Evolutionary conservation across 2,329 filamentous ascomycete species (phyloP).

Genomic region (Hypoxylon rubiginosum): DNA sequence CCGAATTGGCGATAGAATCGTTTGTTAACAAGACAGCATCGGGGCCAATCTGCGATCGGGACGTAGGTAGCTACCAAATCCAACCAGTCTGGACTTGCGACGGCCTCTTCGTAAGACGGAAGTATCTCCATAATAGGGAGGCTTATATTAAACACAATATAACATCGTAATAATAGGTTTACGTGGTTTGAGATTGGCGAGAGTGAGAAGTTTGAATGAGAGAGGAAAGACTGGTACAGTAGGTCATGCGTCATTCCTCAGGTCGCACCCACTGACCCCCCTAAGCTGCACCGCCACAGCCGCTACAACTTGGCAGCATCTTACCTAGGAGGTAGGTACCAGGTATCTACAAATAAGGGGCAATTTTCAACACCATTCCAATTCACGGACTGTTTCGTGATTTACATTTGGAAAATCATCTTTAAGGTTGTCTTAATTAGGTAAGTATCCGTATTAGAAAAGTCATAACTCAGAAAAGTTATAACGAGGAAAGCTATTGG

Average conservation of each 20-base stretch:
- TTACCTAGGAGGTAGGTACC: neutral
- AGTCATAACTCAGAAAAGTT: too few species aligned
- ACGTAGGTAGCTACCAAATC: conserved; percentile 62
- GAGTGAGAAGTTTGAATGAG: neutral
- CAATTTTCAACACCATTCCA: neutral
- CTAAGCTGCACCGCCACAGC: conserved; percentile 34
- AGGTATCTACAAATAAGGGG: neutral
- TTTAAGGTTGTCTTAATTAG: too few species aligned
- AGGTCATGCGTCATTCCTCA: conserved; percentile 15
- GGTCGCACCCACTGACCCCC: neutral
- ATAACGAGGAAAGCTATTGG: too few species aligned
- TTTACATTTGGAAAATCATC: too few species aligned
- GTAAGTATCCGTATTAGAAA: too few species aligned
- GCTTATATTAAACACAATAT: neutral
- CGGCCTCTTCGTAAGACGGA: conserved; percentile 69
- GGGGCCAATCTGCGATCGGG: conserved; percentile 56
- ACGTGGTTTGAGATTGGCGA: too few species aligned
- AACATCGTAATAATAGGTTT: neutral
- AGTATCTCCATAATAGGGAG: conserved; percentile 53
- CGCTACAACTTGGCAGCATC: neutral
- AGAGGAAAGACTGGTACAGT: conserved; percentile 4
- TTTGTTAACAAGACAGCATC: conserved; percentile 63
- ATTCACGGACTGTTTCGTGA: neutral
- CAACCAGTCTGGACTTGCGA: conserved; percentile 62
- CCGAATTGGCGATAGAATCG: conserved; percentile 65